These are phyloP conservation scores for Plasmodium reichenowi DNA, from an alignment of 169 alveolate species.

Conservation along the genomic window DNA sequence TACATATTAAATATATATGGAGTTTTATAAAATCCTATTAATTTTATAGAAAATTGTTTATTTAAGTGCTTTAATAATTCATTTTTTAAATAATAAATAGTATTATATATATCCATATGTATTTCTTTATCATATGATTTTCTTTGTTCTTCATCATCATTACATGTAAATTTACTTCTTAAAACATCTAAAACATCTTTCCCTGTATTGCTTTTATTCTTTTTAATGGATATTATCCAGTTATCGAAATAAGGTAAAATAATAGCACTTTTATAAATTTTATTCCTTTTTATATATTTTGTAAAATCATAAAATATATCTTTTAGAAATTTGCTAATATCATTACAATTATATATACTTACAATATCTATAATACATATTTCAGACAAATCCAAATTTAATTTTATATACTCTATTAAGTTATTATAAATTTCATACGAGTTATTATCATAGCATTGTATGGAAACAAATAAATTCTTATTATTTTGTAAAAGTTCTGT, in stretches of 20 bases:
- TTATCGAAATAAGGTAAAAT: conserved; percentile 69
- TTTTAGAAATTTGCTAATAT: conserved; percentile 49
- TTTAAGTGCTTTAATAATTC: conserved; percentile 24
- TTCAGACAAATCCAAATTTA: conserved; percentile 12
- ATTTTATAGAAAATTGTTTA: conserved; percentile 38
- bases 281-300: conserved; percentile 53
- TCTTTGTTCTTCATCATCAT: background rate
- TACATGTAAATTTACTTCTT: background rate
- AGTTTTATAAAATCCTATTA: conserved; percentile 59
- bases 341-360: conserved; percentile 56
- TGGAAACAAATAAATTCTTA: conserved; percentile 17
- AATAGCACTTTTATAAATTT: conserved; percentile 22
- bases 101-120: conserved; percentile 61
- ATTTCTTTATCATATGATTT: conserved; percentile 8
- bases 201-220: background rate
- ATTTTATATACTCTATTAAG: conserved; percentile 40
- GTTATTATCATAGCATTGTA: conserved; percentile 37
- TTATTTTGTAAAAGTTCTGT: conserved; percentile 18
- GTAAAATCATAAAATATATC: conserved; percentile 49
- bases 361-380: conserved; percentile 44
- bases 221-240: conserved; percentile 47
- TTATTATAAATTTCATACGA: conserved; percentile 65
- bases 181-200: too few relatives aligned
- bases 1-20: conserved; percentile 22
- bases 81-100: conserved; percentile 63